These are phyloP conservation scores for Colletotrichum sp. DNA, from an alignment of 2,329 filamentous ascomycete genomes.

Conservation along the genomic window DNA sequence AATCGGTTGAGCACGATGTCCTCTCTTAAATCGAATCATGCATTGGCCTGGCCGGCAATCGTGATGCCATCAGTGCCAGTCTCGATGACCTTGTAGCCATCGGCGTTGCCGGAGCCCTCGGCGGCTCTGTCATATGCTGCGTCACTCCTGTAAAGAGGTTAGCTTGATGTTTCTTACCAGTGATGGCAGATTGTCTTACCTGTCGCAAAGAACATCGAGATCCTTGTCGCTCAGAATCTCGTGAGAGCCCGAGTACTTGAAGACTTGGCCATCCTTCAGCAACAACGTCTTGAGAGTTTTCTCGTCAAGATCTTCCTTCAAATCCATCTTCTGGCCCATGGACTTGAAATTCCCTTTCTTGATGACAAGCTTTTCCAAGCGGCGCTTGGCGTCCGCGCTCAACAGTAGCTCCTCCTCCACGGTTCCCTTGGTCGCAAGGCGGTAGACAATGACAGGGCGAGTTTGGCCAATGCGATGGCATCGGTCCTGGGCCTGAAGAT, in stretches of 20 bases:
- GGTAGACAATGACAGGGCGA: constrained; percentile 88
- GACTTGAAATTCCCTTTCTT: constrained; percentile 86
- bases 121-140: constrained; percentile 74
- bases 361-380: constrained; percentile 93
- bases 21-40: background rate
- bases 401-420: constrained; percentile 88
- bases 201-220: constrained; percentile 78
- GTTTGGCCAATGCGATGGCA: constrained; percentile 95
- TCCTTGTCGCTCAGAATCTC: constrained; percentile 78
- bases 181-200: constrained; percentile 38
- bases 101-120: constrained; percentile 75
- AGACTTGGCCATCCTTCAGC: constrained; percentile 74
- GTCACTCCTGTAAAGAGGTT: constrained; percentile 48
- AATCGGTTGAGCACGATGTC: background rate
- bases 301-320: constrained; percentile 59
- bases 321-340: constrained; percentile 65
- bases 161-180: background rate
- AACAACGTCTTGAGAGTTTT: constrained; percentile 67
- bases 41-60: background rate
- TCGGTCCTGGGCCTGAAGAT: constrained; percentile 94
- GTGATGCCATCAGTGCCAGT: constrained; percentile 64
- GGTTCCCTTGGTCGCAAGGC: constrained; percentile 89
- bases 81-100: constrained; percentile 79
- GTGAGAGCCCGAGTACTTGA: constrained; percentile 61
- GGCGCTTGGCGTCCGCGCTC: constrained; percentile 88